Conservation (phyloP, 345 rosid species). For the Physaria fendleri region DNA sequence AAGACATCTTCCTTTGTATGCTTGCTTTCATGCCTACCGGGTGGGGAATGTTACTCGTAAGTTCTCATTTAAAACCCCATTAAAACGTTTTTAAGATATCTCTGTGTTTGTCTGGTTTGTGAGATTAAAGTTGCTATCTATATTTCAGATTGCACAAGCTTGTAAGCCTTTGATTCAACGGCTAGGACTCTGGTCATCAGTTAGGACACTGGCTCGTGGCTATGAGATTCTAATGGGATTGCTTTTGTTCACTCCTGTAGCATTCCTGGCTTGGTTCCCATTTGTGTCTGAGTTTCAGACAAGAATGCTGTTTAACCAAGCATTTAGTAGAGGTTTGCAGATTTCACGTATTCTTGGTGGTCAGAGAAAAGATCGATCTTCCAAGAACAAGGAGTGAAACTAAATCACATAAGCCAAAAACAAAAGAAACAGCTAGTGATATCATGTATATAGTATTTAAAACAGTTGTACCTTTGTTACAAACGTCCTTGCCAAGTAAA, state of each 20-base stretch:
- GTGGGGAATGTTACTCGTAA: slow-evolving; percentile 81
- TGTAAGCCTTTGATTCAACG: slow-evolving; percentile 51
- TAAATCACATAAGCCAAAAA: not conserved
- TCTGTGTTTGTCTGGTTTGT: not conserved
- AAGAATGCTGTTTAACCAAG: slow-evolving; percentile 90
- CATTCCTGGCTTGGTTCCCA: slow-evolving; percentile 90
- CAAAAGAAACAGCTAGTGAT: not conserved
- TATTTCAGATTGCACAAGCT: slow-evolving; percentile 81
- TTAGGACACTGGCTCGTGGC: slow-evolving; percentile 63
- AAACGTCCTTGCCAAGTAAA: slow-evolving; percentile 4
- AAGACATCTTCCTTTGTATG: slow-evolving; percentile 61
- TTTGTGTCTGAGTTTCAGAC: slow-evolving; percentile 86
- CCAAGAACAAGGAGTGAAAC: slow-evolving; percentile 48
- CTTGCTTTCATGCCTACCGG: slow-evolving; percentile 93
- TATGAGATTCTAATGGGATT: slow-evolving; percentile 71
- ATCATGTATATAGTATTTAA: not conserved
- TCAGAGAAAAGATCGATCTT: slow-evolving; percentile 53
- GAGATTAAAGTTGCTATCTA: too few relatives aligned
- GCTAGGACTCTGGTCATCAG: slow-evolving; percentile 66
- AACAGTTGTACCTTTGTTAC: not conserved
- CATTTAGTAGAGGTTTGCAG: slow-evolving; percentile 89
- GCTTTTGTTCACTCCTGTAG: slow-evolving; percentile 74
- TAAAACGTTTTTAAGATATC: not conserved
- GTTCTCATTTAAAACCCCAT: slow-evolving; percentile 18
- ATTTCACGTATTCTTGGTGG: slow-evolving; percentile 88